Base-by-base conservation (phyloP, 352 stramenopile genomes). In the Elongisporangium anandrum region DNA sequence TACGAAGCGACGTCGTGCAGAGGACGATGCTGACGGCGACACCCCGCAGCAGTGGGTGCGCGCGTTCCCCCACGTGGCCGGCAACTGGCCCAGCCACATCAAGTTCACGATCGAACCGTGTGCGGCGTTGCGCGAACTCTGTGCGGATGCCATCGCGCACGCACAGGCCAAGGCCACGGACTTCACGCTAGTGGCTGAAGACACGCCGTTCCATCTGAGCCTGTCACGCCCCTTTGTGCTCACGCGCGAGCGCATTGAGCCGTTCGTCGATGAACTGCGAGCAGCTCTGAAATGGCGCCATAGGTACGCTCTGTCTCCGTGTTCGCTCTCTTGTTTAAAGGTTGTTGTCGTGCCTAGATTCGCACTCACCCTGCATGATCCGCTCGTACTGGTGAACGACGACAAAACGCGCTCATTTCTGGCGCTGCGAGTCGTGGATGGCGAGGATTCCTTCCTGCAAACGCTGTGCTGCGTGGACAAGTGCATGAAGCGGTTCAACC, bases 41-140 rank as follows among this genome's bases (percentile, higher is more conserved):
- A n/a, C 4, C 8, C 20, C 48, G 21, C 56, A 54, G 23, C 64
- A 68, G 47, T 92, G 81, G 82, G 81, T 66, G 51, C 77, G 85
- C 60, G 63, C 68, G 20, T 92, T 94, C 54, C 68, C 77, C 23
- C 83, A 92, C 53, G 81, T 92, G 10, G 80, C 88, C 50, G 85
- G 83, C 54, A 90, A 94, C 55, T 94, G 85, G 85, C 83, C 85
- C 50, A 92, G 82, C 53, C 81, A 94, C 26, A 72, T 94, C 39
- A 69, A 72, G 39, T 73, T 92, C 38, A 49, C 68, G 20, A 67
- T 92, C n/a, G 23, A 55, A 47, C 50, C 75, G 6, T 63, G 61
- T 23, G 41, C 52, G 4, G 60, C 67, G 24, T 52, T 88, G 13
- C 65, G 54, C 15, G 38, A 61, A 13, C 34, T 83, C 12, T 67